Percentiles rank a stretch among this genome's conserved stretches.
Conservation (phyloP, 345 rosid genomes). For the Cardamine resedifolia region DNA sequence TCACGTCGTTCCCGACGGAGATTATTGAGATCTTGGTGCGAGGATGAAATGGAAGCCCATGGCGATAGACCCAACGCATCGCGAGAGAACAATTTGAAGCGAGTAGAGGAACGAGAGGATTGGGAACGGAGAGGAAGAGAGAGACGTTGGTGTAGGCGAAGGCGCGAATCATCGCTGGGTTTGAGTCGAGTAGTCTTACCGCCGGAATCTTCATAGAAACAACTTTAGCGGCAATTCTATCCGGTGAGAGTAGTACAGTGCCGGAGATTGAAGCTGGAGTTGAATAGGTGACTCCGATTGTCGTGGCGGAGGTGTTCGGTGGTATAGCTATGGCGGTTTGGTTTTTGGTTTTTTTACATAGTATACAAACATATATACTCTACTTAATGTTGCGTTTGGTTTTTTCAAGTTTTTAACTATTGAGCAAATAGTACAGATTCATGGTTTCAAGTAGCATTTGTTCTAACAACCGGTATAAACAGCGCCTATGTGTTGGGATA, state of each 20-base stretch:
- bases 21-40: slow-evolving; percentile 70
- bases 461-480: slow-evolving; percentile 80
- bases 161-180: slow-evolving; percentile 59
- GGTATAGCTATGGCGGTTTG: slow-evolving; percentile 25
- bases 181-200: slow-evolving; percentile 63
- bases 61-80: slow-evolving; percentile 64
- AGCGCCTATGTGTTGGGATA: slow-evolving; percentile 93
- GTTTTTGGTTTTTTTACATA: no score
- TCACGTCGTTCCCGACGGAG: slow-evolving; percentile 75
- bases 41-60: slow-evolving; percentile 81
- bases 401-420: background rate
- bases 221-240: slow-evolving; percentile 45
- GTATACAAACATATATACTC: background rate
- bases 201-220: slow-evolving; percentile 48
- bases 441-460: slow-evolving; percentile 82
- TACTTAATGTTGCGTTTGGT: background rate
- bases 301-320: slow-evolving; percentile 33
- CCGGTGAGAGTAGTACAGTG: slow-evolving; percentile 36
- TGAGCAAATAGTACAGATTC: slow-evolving; percentile 54
- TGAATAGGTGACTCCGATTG: slow-evolving; percentile 49
- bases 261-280: slow-evolving; percentile 34
- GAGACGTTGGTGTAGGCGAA: slow-evolving; percentile 80
- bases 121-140: slow-evolving; percentile 83
- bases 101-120: slow-evolving; percentile 57
- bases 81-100: slow-evolving; percentile 82